A percentile compares a stretch with the other conserved stretches of the same genome.
Conservation (phyloP, 345 rosid species). For the Kandelia obovata region DNA sequence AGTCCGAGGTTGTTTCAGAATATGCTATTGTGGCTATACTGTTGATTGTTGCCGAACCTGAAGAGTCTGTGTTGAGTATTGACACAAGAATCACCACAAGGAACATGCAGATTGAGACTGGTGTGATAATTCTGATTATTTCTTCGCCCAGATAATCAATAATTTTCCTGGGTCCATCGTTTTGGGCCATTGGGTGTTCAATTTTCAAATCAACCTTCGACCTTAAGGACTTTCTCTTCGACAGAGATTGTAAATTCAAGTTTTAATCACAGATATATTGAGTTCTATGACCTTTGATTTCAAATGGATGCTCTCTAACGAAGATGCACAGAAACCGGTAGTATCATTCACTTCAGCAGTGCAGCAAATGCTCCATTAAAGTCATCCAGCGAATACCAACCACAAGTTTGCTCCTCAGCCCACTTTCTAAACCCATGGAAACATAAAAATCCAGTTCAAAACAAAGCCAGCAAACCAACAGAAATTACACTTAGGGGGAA, state of each 20-base stretch:
- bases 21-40: slow-evolving; percentile 78
- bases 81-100: slow-evolving; percentile 77
- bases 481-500: too few relatives aligned
- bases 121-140: slow-evolving; percentile 70
- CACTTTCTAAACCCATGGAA: not conserved
- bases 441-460: not conserved
- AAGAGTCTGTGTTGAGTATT: slow-evolving; percentile 51
- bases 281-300: slow-evolving; percentile 1
- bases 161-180: slow-evolving; percentile 49
- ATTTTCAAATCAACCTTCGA: slow-evolving; percentile 21
- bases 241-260: too few relatives aligned
- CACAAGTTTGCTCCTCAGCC: too few relatives aligned
- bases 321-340: not conserved
- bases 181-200: slow-evolving; percentile 52
- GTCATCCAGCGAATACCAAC: not conserved
- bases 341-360: not conserved
- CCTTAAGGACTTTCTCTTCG: not conserved
- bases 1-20: slow-evolving; percentile 63
- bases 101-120: slow-evolving; percentile 88
- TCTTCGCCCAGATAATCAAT: slow-evolving; percentile 74
- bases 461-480: not conserved
- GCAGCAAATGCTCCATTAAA: slow-evolving; percentile 3
- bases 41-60: slow-evolving; percentile 39
- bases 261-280: not conserved
- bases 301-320: not conserved